Base-by-base conservation (phyloP, 139 green algal species). In the Pseudopediastrum boryanum region DNA sequence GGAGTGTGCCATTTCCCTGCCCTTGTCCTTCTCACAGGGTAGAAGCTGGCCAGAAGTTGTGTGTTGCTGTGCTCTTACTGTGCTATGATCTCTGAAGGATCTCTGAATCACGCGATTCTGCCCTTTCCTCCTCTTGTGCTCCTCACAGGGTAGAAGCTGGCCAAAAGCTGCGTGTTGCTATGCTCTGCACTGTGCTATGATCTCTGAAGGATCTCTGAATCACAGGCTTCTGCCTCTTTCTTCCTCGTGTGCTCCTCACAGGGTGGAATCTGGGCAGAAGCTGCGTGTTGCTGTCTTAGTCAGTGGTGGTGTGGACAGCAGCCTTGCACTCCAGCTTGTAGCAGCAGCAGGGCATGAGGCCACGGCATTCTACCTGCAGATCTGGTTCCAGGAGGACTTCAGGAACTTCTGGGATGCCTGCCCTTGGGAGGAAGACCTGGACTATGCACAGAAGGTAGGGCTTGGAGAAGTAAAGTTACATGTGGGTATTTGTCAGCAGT, bases 371-470 rank as follows among this genome's bases (percentile, higher is more conserved):
- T 96, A 97, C 83, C 77, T 96, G 25, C 86, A 98, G 82, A 98
- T 98, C 51, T 97, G 94, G 92, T 97, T 97, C 77, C 90, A 97
- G 79, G 93, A 98, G 80, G 96, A 99, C 81, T 99, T 98, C 69
- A 76, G 92, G 1, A 99, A 99, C 88, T 95, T 89, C 51, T 99
- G 94, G 94, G 90, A 94, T 25, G 73, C 89, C 0, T 99, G 96
- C 72, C 96, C 96, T 9, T 99, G 96, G 96, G 94, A 99, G 81
- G 94, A 98, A 54, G 96, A 99, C 81, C 79, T 99, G 63, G n/a
- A 80, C 8, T 95, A 94, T 66, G 97, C 94, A 36, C 79, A 87
- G 5, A 79, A 91, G 81, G 95, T 97, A 68, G 0, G n/a, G n/a
- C n/a, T n/a, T n/a, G n/a, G n/a, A n/a, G n/a, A n/a, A n/a, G n/a